Percentiles rank a stretch among this genome's conserved stretches.
These are phyloP conservation scores for Syncephalastrum sp. DNA, from an alignment of 371 early-diverging fungal genomes.

Conservation along the genomic window DNA sequence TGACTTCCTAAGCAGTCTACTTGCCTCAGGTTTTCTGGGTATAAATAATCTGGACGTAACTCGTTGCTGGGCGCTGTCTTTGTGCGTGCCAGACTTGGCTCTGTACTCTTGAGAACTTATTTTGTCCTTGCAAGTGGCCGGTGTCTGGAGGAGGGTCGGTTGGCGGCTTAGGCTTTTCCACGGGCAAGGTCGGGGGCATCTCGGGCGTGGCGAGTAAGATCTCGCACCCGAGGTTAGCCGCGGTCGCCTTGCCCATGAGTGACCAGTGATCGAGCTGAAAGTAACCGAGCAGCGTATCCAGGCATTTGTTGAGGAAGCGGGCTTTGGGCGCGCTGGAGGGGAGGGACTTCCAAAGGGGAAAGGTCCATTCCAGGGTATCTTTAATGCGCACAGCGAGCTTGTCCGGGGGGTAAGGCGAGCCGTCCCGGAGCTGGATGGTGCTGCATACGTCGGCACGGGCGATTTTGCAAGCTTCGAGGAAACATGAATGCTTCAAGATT, in stretches of 20 bases:
- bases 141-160: constrained; percentile 36
- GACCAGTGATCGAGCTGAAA: constrained; percentile 42
- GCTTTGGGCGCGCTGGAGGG: constrained; percentile 19
- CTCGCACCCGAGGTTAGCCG: constrained; percentile 30
- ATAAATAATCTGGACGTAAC: no score
- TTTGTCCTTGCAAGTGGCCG: constrained; percentile 14
- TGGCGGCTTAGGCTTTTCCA: constrained; percentile 22
- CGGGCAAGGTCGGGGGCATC: constrained; percentile 2
- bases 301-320: constrained; percentile 21
- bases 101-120: no score
- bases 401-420: constrained; percentile 34
- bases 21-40: no score
- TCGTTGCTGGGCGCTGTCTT: no score
- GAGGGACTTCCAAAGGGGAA: constrained; percentile 33
- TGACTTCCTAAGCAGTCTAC: no score
- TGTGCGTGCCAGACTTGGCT: no score
- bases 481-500: constrained; percentile 34
- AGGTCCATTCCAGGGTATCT: constrained; percentile 37
- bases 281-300: constrained; percentile 36
- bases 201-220: constrained; percentile 5
- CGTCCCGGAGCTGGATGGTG: constrained; percentile 34
- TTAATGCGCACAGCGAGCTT: constrained; percentile 37
- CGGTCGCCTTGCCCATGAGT: constrained; percentile 29
- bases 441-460: constrained; percentile 30
- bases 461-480: constrained; percentile 35